Conservation (phyloP, 1,284 basidiomycete genomes). For the Boletus calvinii region DNA sequence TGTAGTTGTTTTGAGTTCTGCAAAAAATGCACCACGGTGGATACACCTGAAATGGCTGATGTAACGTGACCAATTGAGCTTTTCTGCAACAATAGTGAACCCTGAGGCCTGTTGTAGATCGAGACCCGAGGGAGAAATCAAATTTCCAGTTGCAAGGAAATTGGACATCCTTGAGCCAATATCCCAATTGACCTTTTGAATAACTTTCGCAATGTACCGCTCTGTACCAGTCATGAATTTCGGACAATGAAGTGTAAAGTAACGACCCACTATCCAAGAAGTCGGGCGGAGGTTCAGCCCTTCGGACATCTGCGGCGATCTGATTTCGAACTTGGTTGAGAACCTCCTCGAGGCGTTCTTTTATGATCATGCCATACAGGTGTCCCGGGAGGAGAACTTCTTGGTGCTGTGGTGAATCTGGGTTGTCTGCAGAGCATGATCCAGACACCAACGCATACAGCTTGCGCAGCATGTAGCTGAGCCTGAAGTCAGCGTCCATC, state of each 20-base stretch:
- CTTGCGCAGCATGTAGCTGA: conserved; percentile 94
- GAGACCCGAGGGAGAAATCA: conserved; percentile 92
- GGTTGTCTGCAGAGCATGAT: conserved; percentile 92
- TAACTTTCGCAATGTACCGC: conserved; percentile 79
- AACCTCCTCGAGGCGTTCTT: conserved; percentile 94
- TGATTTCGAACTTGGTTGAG: conserved; percentile 74
- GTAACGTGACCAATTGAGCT: conserved; percentile 98
- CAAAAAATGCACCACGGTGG: conserved; percentile 99
- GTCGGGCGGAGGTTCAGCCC: conserved; percentile 73
- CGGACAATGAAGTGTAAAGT: background rate
- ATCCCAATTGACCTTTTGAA: conserved; percentile 86
- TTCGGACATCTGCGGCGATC: conserved; percentile 75
- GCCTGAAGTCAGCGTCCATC: conserved; percentile 14
- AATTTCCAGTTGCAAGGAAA: conserved; percentile 97
- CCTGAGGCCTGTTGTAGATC: conserved; percentile 97
- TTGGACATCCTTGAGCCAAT: conserved; percentile 89
- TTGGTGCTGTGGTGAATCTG: conserved; percentile 98
- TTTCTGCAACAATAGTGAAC: conserved; percentile 98
- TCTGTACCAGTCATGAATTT: conserved; percentile 43
- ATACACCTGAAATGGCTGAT: conserved; percentile 98
- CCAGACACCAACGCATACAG: conserved; percentile 91
- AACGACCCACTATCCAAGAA: conserved; percentile 77
- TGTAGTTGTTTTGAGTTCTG: conserved; percentile 97
- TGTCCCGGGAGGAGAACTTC: conserved; percentile 95
- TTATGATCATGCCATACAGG: conserved; percentile 97